Percentiles rank a stretch among this genome's conserved stretches.
Conservation (phyloP, 192 early-diverging fungal genomes). For the Linnemannia zychae region DNA sequence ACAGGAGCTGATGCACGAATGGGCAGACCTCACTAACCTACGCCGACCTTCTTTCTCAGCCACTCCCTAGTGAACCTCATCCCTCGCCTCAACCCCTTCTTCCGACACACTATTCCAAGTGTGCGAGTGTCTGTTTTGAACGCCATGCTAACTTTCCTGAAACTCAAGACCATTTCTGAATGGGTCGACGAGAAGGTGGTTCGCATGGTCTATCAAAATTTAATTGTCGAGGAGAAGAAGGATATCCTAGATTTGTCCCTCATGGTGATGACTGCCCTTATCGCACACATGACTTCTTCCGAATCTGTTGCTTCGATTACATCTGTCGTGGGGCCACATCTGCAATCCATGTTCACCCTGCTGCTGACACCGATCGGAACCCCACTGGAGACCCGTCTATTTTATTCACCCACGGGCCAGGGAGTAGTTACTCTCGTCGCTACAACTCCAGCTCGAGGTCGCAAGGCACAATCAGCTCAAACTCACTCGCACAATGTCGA, state of each 20-base stretch:
- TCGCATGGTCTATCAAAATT: slow-evolving; percentile 90
- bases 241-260: slow-evolving; percentile 73
- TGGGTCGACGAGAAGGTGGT: slow-evolving; percentile 81
- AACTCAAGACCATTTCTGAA: slow-evolving; percentile 63
- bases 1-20: not conserved
- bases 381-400: slow-evolving; percentile 72
- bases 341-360: slow-evolving; percentile 74
- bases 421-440: slow-evolving; percentile 18
- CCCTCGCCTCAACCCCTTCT: slow-evolving; percentile 94
- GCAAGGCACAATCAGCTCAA: slow-evolving; percentile 46
- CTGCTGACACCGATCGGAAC: slow-evolving; percentile 89
- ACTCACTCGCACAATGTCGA: slow-evolving; percentile 81
- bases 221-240: slow-evolving; percentile 88
- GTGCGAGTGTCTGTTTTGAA: slow-evolving; percentile 89
- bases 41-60: slow-evolving; percentile 8
- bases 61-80: slow-evolving; percentile 76
- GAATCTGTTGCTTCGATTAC: slow-evolving; percentile 28
- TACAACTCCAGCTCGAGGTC: slow-evolving; percentile 14
- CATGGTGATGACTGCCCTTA: slow-evolving; percentile 72
- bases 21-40: not conserved
- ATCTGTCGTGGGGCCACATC: slow-evolving; percentile 43
- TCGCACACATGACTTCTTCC: slow-evolving; percentile 22
- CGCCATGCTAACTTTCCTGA: slow-evolving; percentile 82
- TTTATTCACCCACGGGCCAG: slow-evolving; percentile 52
- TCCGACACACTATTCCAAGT: slow-evolving; percentile 89